A percentile compares a stretch with the other conserved stretches of the same genome.
Evolutionary conservation across 257 asterid genomes (phyloP).

Genomic region (Ilex asprella): DNA sequence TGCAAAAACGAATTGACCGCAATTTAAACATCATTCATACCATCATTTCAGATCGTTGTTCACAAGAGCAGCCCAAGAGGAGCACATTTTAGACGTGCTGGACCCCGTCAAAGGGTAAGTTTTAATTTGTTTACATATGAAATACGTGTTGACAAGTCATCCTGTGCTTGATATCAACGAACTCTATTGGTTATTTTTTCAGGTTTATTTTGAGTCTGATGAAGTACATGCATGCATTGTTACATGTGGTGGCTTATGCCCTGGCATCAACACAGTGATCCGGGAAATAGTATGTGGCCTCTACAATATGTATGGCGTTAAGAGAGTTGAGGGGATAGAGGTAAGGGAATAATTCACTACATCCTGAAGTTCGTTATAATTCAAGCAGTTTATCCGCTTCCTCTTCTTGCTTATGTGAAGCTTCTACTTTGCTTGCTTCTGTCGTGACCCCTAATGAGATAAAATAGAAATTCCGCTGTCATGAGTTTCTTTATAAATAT

Average conservation of each 20-base stretch:
- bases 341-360: conserved; percentile 31
- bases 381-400: background rate
- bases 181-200: conserved; percentile 13
- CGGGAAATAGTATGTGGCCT: conserved; percentile 88
- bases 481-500: no score
- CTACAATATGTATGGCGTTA: conserved; percentile 77
- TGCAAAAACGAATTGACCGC: background rate
- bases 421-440: no score
- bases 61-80: conserved; percentile 81
- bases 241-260: conserved; percentile 95
- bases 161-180: no score
- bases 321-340: conserved; percentile 66
- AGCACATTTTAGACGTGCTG: conserved; percentile 88
- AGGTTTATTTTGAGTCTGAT: conserved; percentile 79
- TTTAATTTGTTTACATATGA: background rate
- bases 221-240: conserved; percentile 89
- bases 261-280: conserved; percentile 87
- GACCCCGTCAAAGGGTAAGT: conserved; percentile 80
- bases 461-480: no score
- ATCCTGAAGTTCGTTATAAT: background rate
- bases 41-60: conserved; percentile 48
- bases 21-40: background rate
- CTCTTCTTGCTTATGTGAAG: background rate
- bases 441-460: no score
- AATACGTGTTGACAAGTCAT: background rate